phyloP scores from a whole-genome alignment of 805 yeast species.

The Torulaspora maleeae region DNA sequence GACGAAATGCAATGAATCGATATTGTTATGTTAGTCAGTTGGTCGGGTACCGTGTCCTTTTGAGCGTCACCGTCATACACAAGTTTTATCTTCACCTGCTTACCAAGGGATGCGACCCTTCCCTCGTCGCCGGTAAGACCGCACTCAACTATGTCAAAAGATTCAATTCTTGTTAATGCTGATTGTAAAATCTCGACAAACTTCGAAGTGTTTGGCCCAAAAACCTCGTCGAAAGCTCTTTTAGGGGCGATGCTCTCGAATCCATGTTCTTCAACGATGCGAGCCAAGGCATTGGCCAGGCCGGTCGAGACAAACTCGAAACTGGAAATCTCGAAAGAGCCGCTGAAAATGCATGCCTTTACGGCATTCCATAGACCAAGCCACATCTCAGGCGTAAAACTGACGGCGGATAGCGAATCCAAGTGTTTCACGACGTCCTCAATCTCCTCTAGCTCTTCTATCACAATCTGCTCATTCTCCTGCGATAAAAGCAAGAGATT shows the following conservation, averaged over 20 bases:
- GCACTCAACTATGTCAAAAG: slow-evolving; percentile 54
- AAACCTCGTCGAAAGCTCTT: slow-evolving; percentile 42
- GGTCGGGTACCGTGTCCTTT: slow-evolving; percentile 26
- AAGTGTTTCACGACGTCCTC: slow-evolving; percentile 24
- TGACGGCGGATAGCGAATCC: slow-evolving; percentile 21
- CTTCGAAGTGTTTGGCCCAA: slow-evolving; percentile 37
- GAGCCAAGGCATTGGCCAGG: slow-evolving; percentile 40
- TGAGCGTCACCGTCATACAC: slow-evolving; percentile 36
- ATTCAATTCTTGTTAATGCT: slow-evolving; percentile 65
- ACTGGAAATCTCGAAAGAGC: slow-evolving; percentile 48
- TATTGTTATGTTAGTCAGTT: slow-evolving; percentile 31
- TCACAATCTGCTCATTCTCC: slow-evolving; percentile 23
- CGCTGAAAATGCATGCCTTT: slow-evolving; percentile 33
- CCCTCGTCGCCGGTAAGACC: slow-evolving; percentile 39
- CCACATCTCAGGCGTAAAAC: slow-evolving; percentile 33
- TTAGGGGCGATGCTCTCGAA: slow-evolving; percentile 37
- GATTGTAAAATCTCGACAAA: slow-evolving; percentile 64
- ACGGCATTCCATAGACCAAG: slow-evolving; percentile 39
- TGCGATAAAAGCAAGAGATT: slow-evolving; percentile 17
- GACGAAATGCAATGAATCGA: slow-evolving; percentile 54
- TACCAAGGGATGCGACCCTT: slow-evolving; percentile 60
- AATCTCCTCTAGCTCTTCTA: slow-evolving; percentile 24
- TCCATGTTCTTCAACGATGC: slow-evolving; percentile 22
- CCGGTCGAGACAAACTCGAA: slow-evolving; percentile 74
- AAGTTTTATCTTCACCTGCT: slow-evolving; percentile 61